A percentile compares a stretch with the other conserved stretches of the same genome.
phyloP scores from a whole-genome alignment of 2,329 filamentous ascomycete genomes.

The Phialophora chinensis region DNA sequence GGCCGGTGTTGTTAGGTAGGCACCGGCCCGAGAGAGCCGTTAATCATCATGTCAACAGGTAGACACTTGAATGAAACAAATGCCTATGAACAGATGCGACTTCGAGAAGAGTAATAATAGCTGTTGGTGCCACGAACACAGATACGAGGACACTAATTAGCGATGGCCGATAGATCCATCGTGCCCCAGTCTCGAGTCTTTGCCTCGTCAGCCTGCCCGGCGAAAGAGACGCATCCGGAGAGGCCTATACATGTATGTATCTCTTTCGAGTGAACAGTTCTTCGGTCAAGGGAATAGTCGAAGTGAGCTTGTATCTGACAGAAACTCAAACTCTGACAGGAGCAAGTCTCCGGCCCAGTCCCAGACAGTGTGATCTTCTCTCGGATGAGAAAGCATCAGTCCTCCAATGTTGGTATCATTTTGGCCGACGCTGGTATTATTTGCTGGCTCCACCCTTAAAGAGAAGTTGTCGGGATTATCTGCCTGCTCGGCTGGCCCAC shows the following conservation, averaged over 20 bases:
- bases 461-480: background rate
- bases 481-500: slow-evolving; percentile 4
- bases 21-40: background rate
- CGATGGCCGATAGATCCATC: slow-evolving; percentile 2
- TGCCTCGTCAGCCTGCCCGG: background rate
- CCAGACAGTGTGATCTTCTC: slow-evolving; percentile 7
- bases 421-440: background rate
- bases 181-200: slow-evolving; percentile 5
- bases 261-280: slow-evolving; percentile 1
- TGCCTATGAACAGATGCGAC: slow-evolving; percentile 7
- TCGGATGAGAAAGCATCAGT: background rate
- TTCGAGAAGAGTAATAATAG: background rate
- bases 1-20: background rate
- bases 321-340: slow-evolving; percentile 15
- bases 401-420: background rate
- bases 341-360: slow-evolving; percentile 11
- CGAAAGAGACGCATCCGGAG: background rate
- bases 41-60: slow-evolving; percentile 4
- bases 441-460: slow-evolving; percentile 4
- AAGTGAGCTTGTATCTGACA: slow-evolving; percentile 12
- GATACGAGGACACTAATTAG: background rate
- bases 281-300: slow-evolving; percentile 12
- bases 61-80: slow-evolving; percentile 3
- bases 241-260: background rate
- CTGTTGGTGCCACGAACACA: background rate